Percentiles rank a stretch among this genome's conserved stretches.
These are phyloP conservation scores for Aegilops sharonensis DNA, from an alignment of 176 grass and related monocot species.

Conservation along the genomic window DNA sequence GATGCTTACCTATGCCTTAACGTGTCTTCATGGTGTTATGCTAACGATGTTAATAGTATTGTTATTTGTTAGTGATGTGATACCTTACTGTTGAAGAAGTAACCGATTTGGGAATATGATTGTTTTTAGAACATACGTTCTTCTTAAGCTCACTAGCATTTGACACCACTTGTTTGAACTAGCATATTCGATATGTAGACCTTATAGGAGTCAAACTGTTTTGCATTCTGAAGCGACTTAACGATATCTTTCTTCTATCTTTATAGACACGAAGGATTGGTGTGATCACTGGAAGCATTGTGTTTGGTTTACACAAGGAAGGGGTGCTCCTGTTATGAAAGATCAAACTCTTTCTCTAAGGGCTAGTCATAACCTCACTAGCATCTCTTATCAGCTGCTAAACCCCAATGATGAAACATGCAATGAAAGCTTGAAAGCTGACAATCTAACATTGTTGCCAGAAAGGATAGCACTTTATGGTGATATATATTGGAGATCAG, in stretches of 20 bases:
- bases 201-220: not conserved
- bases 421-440: constrained; percentile 27
- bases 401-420: constrained; percentile 21
- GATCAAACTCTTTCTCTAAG: constrained; percentile 59
- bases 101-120: not conserved
- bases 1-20: not conserved
- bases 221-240: constrained; percentile 5
- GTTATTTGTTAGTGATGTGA: not conserved
- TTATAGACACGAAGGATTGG: constrained; percentile 64
- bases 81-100: not conserved
- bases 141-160: not conserved
- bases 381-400: constrained; percentile 65
- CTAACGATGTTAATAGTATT: not conserved
- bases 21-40: not conserved
- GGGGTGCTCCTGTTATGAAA: constrained; percentile 34
- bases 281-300: constrained; percentile 99
- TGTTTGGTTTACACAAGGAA: constrained; percentile 78
- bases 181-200: not conserved
- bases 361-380: constrained; percentile 81
- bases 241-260: constrained; percentile 6
- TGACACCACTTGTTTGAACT: not conserved
- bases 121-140: not conserved
- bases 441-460: constrained; percentile 55
- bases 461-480: constrained; percentile 86
- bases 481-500: constrained; percentile 72